Base-by-base conservation (phyloP, 2,329 filamentous ascomycete species). In the Rhinocladiella mackenziei region DNA sequence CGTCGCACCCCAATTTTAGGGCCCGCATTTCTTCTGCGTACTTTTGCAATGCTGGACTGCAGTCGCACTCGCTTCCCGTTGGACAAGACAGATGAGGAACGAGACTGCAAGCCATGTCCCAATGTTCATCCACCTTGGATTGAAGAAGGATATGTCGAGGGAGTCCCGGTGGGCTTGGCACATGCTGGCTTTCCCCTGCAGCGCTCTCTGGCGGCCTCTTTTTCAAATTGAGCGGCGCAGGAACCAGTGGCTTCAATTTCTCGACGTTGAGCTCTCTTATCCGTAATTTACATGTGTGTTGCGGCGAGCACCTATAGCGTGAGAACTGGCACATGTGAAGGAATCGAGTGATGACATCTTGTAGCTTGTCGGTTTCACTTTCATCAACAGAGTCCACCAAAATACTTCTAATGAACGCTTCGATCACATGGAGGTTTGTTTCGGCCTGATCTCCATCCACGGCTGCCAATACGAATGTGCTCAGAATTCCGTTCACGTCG, bases 391-490 rank as follows among this genome's bases (percentile, higher is more conserved):
- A n/a, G 18, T 33, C 19, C 15, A 51, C 10, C 25, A 50, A 17
- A 22, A 19, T 35, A 11, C 25, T 29, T 19, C 32, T 17, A 18
- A 53, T 45, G 23, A 53, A 50, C 29, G 36, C 28, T 34, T 50
- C 39, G 28, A 50, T 28, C n/a, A 43, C 25, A 13, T 37, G 31
- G 4, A 53, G 28, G 25, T 53, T 53, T 14, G 17, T 18, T 33
- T 30, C 23, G 2, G 42, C 45, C 25, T 38, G 15, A 15, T 18
- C 36, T 14, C 17, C 19, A 23, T 35, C 35, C 31, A 22, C 32
- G 2, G 38, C 41, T 4, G 20, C 43, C 17, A 53, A 35, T 4
- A 43, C 45, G 22, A 53, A 50, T 29, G 50, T 49, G 32, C 32
- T 39, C 11, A 50, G 19, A 11, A 47, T 33, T 22, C 30, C 33